These are phyloP conservation scores for Heritiera littoralis DNA, from an alignment of 345 rosid genomes.

Conservation along the genomic window DNA sequence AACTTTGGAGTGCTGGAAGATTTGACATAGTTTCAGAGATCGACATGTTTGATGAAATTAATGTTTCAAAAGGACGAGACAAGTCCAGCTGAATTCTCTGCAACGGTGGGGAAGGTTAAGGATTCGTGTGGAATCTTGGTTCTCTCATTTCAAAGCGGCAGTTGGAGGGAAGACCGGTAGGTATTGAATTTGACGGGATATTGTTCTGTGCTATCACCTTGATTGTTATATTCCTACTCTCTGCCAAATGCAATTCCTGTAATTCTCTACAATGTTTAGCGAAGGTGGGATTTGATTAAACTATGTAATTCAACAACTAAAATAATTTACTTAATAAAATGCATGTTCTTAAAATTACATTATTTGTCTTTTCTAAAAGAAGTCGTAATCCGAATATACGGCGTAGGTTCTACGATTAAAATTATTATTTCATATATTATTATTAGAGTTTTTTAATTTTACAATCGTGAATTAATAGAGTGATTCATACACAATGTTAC, in stretches of 20 bases:
- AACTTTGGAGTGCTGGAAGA: constrained; percentile 20
- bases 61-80: background rate
- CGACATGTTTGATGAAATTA: constrained; percentile 26
- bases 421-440: no score
- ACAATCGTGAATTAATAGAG: no score
- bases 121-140: background rate
- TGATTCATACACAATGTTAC: no score
- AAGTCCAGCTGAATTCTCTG: background rate
- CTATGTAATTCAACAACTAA: no score
- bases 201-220: background rate
- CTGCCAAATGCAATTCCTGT: background rate
- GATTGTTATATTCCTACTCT: background rate
- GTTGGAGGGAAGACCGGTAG: constrained; percentile 30
- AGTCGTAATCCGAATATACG: no score
- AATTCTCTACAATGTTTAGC: no score
- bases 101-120: background rate
- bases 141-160: background rate
- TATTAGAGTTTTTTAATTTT: no score
- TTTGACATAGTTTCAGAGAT: constrained; percentile 32
- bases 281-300: no score
- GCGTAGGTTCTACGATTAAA: no score
- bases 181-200: background rate
- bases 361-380: no score
- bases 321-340: no score
- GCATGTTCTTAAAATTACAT: no score